A percentile compares a stretch with the other conserved stretches of the same genome.
phyloP scores from a whole-genome alignment of 129 eudicot species.

The Logfia minima region DNA sequence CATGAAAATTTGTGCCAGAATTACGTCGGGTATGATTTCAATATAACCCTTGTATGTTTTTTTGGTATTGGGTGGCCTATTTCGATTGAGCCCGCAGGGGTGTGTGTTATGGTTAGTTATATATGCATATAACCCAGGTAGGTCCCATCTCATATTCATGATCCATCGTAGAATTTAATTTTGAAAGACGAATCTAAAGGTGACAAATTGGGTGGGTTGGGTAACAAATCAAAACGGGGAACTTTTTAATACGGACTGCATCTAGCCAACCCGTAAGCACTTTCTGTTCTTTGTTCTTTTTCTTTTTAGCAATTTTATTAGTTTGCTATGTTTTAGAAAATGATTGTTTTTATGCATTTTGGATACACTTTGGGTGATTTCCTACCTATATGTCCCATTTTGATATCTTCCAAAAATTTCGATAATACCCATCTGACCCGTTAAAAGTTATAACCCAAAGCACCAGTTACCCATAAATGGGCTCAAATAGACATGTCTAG shows the following conservation, averaged over 20 bases:
- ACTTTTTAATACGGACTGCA: background rate
- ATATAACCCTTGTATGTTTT: background rate
- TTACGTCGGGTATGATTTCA: conserved; percentile 81
- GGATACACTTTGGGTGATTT: background rate
- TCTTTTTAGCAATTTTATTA: background rate
- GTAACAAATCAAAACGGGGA: background rate
- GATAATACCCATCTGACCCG: background rate
- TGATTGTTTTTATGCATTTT: too few species aligned
- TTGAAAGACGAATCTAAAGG: background rate
- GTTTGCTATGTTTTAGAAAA: background rate
- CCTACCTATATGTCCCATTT: too few species aligned
- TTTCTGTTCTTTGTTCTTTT: background rate
- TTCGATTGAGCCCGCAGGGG: background rate
- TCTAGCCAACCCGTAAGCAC: background rate
- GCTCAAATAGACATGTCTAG: background rate
- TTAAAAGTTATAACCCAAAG: background rate
- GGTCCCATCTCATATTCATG: background rate
- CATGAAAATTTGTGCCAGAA: conserved; percentile 94
- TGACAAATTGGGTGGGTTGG: background rate
- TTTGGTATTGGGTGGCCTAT: background rate
- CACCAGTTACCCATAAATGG: background rate
- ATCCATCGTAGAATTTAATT: background rate
- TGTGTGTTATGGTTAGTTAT: background rate
- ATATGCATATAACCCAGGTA: background rate
- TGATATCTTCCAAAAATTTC: too few species aligned